Evolutionary conservation across 202 grass and related monocot species (phyloP).

Genomic region (Digitaria exilis): DNA sequence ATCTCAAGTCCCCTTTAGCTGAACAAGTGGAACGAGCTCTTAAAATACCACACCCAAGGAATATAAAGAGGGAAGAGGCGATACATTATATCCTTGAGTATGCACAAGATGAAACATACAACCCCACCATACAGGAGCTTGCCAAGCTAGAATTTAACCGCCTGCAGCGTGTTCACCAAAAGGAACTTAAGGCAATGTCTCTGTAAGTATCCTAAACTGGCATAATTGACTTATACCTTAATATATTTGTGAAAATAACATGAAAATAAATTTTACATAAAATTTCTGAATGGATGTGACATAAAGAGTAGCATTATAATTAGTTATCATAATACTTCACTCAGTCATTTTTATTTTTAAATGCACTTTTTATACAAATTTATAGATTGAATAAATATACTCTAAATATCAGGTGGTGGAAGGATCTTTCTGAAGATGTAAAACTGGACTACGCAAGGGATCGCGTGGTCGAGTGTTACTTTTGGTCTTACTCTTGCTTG

Average conservation of each 20-base stretch:
- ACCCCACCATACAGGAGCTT: constrained; percentile 27
- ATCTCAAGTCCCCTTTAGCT: background rate
- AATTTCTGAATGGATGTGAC: no score
- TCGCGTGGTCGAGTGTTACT: background rate
- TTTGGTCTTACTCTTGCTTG: background rate
- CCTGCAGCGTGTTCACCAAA: constrained; percentile 32
- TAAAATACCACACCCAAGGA: constrained; percentile 29
- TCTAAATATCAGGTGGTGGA: background rate
- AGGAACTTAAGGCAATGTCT: constrained; percentile 35
- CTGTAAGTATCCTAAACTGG: background rate
- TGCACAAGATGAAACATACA: background rate
- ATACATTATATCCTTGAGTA: constrained; percentile 41
- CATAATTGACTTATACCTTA: no score
- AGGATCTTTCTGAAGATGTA: background rate
- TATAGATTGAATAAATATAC: no score
- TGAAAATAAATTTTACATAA: no score
- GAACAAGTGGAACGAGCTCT: constrained; percentile 30
- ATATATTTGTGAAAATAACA: no score
- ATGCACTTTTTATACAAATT: no score
- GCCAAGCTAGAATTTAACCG: constrained; percentile 58
- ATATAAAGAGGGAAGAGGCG: constrained; percentile 31
- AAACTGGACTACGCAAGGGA: background rate
- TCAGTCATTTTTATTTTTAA: no score
- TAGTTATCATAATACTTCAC: no score
- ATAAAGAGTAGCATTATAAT: no score